Percentiles rank a stretch among this genome's conserved stretches.
These are phyloP conservation scores for Exserohilum turcica DNA, from an alignment of 2,329 filamentous ascomycete genomes.

Conservation along the genomic window DNA sequence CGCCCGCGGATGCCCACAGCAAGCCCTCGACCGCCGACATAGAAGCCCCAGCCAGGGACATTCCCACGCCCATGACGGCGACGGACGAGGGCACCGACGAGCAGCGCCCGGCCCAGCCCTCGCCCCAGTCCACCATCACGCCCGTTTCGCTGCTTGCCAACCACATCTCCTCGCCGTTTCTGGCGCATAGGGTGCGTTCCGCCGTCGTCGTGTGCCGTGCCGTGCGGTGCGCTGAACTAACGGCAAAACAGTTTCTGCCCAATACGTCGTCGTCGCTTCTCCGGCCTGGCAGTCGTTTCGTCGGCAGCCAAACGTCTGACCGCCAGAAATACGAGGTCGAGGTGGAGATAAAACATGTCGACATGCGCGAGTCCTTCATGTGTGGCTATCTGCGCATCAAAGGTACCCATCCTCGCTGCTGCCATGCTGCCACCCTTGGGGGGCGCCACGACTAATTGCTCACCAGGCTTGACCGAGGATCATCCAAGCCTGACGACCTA, in stretches of 20 bases:
- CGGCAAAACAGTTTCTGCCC: constrained; percentile 65
- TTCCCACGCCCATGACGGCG: constrained; percentile 46
- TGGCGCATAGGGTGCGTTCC: constrained; percentile 41
- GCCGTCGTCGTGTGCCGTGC: not conserved
- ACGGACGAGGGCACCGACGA: constrained; percentile 44
- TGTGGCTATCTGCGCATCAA: constrained; percentile 96
- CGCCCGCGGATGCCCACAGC: constrained; percentile 27
- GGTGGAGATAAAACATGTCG: constrained; percentile 95
- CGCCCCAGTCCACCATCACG: constrained; percentile 37
- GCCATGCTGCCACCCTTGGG: not conserved
- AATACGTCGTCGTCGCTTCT: constrained; percentile 85
- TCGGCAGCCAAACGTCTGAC: constrained; percentile 90
- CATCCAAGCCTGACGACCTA: constrained; percentile 98
- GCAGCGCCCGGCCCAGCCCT: constrained; percentile 41
- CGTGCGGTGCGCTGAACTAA: constrained; percentile 24
- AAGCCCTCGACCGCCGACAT: constrained; percentile 41
- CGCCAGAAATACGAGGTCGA: constrained; percentile 93
- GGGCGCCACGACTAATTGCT: constrained; percentile 20
- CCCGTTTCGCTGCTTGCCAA: constrained; percentile 33
- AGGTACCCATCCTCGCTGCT: constrained; percentile 60
- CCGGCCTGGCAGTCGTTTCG: constrained; percentile 84
- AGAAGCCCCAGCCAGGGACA: constrained; percentile 44
- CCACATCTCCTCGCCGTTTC: constrained; percentile 41
- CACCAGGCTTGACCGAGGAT: constrained; percentile 83
- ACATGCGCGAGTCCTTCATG: constrained; percentile 90